Evolutionary conservation across 2,329 filamentous ascomycete genomes (phyloP).

Genomic region (Dichotomopilus funicola): DNA sequence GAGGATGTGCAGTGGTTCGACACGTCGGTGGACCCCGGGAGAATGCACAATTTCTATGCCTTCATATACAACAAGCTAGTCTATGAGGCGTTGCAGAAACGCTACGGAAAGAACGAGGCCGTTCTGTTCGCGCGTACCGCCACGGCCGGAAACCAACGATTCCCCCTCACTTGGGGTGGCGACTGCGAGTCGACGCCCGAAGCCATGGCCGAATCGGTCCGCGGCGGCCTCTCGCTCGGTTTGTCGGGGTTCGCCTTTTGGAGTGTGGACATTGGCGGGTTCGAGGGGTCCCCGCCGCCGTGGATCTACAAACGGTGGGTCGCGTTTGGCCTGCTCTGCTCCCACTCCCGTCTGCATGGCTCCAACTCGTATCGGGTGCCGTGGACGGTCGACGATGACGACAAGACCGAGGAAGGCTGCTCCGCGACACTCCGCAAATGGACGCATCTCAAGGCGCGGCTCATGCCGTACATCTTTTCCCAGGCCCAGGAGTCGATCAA

Average conservation of each 20-base stretch:
- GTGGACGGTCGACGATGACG: conserved; percentile 63
- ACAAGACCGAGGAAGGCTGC: conserved; percentile 47
- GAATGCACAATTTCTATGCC: conserved; percentile 75
- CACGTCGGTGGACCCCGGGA: conserved; percentile 47
- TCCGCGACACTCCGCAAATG: conserved; percentile 43
- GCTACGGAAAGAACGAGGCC: conserved; percentile 47
- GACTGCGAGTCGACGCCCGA: conserved; percentile 70
- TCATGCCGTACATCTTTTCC: conserved; percentile 47
- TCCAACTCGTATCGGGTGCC: conserved; percentile 67
- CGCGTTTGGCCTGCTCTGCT: conserved; percentile 65
- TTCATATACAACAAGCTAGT: conserved; percentile 66
- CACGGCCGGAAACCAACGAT: conserved; percentile 61
- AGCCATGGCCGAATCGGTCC: conserved; percentile 59
- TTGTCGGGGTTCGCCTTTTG: conserved; percentile 28
- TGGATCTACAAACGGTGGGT: conserved; percentile 75
- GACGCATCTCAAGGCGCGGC: conserved; percentile 43
- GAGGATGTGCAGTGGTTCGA: conserved; percentile 61
- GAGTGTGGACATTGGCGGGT: conserved; percentile 33
- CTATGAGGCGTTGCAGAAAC: conserved; percentile 56
- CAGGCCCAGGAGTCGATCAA: conserved; percentile 31
- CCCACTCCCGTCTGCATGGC: conserved; percentile 64
- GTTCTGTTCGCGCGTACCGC: conserved; percentile 62
- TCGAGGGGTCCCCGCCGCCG: conserved; percentile 60
- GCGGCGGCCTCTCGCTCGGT: conserved; percentile 27
- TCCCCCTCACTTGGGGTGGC: conserved; percentile 66